These are phyloP conservation scores for Globisporangium carolinianum DNA, from an alignment of 352 stramenopile genomes.

Conservation along the genomic window DNA sequence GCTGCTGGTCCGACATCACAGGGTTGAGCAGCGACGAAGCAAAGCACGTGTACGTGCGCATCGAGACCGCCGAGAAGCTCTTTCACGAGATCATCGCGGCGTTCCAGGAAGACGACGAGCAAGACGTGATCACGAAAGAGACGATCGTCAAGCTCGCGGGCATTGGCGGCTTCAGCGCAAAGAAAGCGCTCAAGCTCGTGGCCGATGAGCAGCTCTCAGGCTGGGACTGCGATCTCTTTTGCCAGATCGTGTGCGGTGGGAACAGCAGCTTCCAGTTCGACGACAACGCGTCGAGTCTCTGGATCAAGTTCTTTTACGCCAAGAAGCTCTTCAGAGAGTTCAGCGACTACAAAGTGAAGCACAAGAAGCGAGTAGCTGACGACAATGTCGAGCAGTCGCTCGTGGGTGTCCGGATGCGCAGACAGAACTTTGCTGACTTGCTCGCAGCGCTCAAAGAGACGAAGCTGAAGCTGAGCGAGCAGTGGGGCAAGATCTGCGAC, in stretches of 20 bases:
- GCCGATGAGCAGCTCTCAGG: constrained; percentile 10
- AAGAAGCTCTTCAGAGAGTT: constrained; percentile 43
- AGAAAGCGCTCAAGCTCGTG: constrained; percentile 20
- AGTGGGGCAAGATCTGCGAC: constrained; percentile 37
- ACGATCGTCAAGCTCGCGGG: constrained; percentile 29
- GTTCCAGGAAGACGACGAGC: constrained; percentile 32
- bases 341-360: constrained; percentile 27
- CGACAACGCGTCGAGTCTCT: constrained; percentile 31
- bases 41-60: constrained; percentile 38
- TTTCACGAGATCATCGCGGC: constrained; percentile 33
- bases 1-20: constrained; percentile 42
- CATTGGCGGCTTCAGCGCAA: constrained; percentile 24
- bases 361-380: constrained; percentile 11
- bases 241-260: constrained; percentile 28
- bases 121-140: constrained; percentile 22
- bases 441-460: constrained; percentile 28
- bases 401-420: constrained; percentile 18
- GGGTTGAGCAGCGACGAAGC: constrained; percentile 26
- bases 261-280: constrained; percentile 25
- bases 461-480: constrained; percentile 31
- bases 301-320: constrained; percentile 44
- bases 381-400: neutral
- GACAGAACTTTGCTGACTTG: constrained; percentile 34
- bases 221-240: constrained; percentile 34
- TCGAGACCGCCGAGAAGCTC: constrained; percentile 38